These are phyloP conservation scores for Fonsecaea monophora DNA, from an alignment of 2,329 filamentous ascomycete species.

Conservation along the genomic window DNA sequence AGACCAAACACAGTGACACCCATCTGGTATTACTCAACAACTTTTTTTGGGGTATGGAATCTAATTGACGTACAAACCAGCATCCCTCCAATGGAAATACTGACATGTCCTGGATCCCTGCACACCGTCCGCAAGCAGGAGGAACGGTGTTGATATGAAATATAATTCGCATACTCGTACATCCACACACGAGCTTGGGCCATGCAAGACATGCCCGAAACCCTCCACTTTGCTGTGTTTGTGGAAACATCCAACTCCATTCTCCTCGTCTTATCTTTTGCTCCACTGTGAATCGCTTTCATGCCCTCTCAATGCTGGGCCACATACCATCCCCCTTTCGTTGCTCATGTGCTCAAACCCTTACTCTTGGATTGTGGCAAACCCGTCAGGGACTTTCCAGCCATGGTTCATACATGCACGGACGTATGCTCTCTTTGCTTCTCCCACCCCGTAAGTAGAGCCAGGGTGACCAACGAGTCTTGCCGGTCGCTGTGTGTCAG, in stretches of 20 bases:
- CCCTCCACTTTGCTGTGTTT: not conserved
- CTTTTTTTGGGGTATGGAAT: no score
- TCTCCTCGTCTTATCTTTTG: not conserved
- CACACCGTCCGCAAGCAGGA: not conserved
- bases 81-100: not conserved
- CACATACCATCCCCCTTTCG: not conserved
- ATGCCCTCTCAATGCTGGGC: not conserved
- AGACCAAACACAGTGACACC: no score
- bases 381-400: constrained; percentile 73
- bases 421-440: constrained; percentile 76
- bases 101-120: not conserved
- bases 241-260: not conserved
- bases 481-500: constrained; percentile 72
- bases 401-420: constrained; percentile 73
- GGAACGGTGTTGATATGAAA: not conserved
- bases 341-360: not conserved
- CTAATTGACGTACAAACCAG: no score
- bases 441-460: constrained; percentile 68
- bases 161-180: not conserved
- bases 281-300: not conserved
- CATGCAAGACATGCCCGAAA: not conserved
- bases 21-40: no score
- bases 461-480: constrained; percentile 56
- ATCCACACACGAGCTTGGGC: not conserved
- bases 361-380: constrained; percentile 47